Evolutionary conservation across 208 protist species (phyloP).

Genomic region (Acanthamoeba rhysodes): DNA sequence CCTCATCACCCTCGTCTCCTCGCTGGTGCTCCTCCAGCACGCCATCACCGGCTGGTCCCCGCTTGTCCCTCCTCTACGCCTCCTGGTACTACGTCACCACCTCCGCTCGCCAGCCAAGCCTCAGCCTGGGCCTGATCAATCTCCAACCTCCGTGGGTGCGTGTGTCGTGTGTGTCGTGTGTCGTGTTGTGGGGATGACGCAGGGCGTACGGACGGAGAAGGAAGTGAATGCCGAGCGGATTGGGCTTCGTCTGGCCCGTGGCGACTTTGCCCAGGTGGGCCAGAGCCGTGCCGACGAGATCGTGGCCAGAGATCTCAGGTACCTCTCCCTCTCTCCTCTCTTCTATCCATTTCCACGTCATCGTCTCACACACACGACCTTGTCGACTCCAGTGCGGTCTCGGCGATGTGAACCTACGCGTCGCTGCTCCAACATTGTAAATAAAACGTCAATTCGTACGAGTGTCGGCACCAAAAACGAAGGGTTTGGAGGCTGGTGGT

Average conservation of each 20-base stretch:
- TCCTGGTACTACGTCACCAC: neutral
- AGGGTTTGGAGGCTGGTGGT: too few relatives aligned
- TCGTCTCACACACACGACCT: too few relatives aligned
- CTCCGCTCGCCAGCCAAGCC: neutral
- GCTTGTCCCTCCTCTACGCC: neutral
- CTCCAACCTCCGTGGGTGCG: neutral
- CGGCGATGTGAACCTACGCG: too few relatives aligned
- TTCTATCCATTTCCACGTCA: too few relatives aligned
- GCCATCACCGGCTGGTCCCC: conserved; percentile 28
- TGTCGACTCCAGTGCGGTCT: too few relatives aligned
- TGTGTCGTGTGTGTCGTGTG: neutral
- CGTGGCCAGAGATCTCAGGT: conserved; percentile 34
- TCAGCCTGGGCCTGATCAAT: neutral
- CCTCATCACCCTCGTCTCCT: neutral
- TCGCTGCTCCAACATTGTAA: too few relatives aligned
- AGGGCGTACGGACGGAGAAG: conserved; percentile 11
- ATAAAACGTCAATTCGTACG: too few relatives aligned
- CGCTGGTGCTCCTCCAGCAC: neutral
- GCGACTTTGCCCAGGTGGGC: neutral
- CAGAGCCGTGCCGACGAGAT: conserved; percentile 1
- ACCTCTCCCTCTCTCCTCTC: neutral
- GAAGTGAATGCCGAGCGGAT: conserved; percentile 1
- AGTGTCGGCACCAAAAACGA: too few relatives aligned
- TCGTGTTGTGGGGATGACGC: too few relatives aligned
- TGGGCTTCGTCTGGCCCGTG: neutral